Evolutionary conservation across 306 rosid genomes (phyloP), one percentile per base, ranked within the genome.

Genomic region (Hippophae rhamnoides): DNA sequence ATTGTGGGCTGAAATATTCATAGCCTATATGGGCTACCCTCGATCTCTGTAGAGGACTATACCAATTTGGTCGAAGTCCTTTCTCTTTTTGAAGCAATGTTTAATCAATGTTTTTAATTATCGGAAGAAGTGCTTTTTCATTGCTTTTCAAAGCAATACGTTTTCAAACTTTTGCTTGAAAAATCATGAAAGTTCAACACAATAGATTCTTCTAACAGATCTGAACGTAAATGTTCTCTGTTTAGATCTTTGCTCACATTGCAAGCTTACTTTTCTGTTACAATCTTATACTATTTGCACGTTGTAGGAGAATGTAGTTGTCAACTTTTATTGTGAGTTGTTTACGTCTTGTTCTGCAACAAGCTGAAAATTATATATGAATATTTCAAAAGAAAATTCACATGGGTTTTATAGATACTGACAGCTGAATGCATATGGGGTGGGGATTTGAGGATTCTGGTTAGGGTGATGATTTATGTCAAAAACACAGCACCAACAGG

Each of bases 401-500:
- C 73, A 67, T 61, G 58, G 54, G 45, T 43, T 44, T 50, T 57
- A 9, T 43, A 5, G 40, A 63, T 41, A 44, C 14, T 54, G 63
- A 66, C 64, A 23, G 27, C 10, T 46, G 44, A 13, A 41, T 8
- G 56, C 60, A 63, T 57, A 57, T 57, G 50, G 49, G 44, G 13
- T 57, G 50, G 49, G 44, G 13, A 13, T 42, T 13, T 49, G 51
- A 51, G 59, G 48, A 51, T 56, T 63, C 54, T 51, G 46, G 46
- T 41, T 61, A 65, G 72, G 63, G 63, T 43, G 58, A 45, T 4
- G 5, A 67, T 67, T 38, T 66, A 61, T 52, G 57, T 69, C 72
- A 60, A 50, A 9, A 31, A 25, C 62, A 68, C 69, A 38, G 10
- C 43, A 53, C 44, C 13, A 66, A 60, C 23, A 18, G 23, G 23